Evolutionary conservation across 306 rosid species (phyloP), one percentile per base, ranked within the genome.

Genomic region (Vigna reflexopilosa): DNA sequence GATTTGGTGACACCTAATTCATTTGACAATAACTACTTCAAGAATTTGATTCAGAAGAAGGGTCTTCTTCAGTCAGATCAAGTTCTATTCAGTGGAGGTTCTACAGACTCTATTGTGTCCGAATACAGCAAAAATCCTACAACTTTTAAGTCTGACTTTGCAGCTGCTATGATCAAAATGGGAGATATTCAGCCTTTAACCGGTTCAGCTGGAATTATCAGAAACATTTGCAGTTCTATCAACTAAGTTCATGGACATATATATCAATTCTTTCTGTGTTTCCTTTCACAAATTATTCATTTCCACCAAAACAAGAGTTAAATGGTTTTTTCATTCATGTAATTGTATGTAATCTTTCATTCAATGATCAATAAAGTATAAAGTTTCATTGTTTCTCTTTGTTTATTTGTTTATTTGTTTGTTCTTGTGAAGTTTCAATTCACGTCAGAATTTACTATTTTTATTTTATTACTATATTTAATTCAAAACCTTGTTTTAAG

Each of bases 1-100:
- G 93, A 89, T 10, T 81, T 89, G 84, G 91, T 89, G 6, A 87
- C 93, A 10, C 91, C 89, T 0, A 89, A 87, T 65, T 86, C 88
- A 1, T 87, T 89, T 61, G 91, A 89, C 81, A 81, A 85, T 73
- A 87, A 87, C 19, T 89, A 87, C 40, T 89, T 70, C 71, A 87
- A 87, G 64, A 87, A 89, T 54, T 77, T 89, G 54, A 79, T 89
- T 56, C 87, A 85, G 26, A 87, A 85, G 73, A 85, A 89, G 72
- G 93, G 89, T 32, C 88, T 89, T 72, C 87, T 89, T 26, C 81
- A 52, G 16, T 80, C 91, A 0, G 91, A 89, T 74, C 93, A 84
- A 50, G 82, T 84, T 52, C 36, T 80, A 0, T 84, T 76, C 1
- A 76, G 54, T 50, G 85, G 87, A 48, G 84, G 87, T 49, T 76